These are phyloP conservation scores for Lachnellula occidentalis DNA, from an alignment of 2,329 filamentous ascomycete species.

Conservation along the genomic window DNA sequence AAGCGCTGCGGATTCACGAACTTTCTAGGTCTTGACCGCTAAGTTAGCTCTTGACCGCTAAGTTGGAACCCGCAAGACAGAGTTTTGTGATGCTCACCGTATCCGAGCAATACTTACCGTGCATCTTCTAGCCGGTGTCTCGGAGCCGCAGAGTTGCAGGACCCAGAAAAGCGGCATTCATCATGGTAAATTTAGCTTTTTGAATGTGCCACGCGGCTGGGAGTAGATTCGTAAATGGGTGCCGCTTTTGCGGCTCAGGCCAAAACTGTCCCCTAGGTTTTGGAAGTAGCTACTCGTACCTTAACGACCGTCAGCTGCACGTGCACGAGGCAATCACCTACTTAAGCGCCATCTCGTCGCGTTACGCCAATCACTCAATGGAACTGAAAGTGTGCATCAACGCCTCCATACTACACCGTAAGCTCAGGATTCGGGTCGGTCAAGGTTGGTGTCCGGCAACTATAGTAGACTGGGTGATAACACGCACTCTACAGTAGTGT, in stretches of 20 bases:
- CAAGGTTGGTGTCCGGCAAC: too few species aligned
- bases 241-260: too few species aligned
- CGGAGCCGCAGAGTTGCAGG: too few species aligned
- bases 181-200: too few species aligned
- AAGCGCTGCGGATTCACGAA: neutral
- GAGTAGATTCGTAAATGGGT: too few species aligned
- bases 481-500: too few species aligned
- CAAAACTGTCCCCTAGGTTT: too few species aligned
- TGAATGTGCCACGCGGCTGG: too few species aligned
- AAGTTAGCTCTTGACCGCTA: neutral
- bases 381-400: constrained; percentile 4
- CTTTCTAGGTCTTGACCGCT: neutral
- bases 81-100: neutral
- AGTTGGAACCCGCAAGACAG: neutral
- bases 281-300: neutral
- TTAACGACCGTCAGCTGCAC: constrained; percentile 3
- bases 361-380: constrained; percentile 12
- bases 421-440: too few species aligned
- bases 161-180: too few species aligned
- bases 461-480: too few species aligned
- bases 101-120: neutral
- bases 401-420: neutral
- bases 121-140: too few species aligned
- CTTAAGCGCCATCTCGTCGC: constrained; percentile 23
- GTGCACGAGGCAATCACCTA: constrained; percentile 19